Base-by-base conservation (phyloP, 495 filamentous ascomycete genomes). In the Neurospora cerealis region DNA sequence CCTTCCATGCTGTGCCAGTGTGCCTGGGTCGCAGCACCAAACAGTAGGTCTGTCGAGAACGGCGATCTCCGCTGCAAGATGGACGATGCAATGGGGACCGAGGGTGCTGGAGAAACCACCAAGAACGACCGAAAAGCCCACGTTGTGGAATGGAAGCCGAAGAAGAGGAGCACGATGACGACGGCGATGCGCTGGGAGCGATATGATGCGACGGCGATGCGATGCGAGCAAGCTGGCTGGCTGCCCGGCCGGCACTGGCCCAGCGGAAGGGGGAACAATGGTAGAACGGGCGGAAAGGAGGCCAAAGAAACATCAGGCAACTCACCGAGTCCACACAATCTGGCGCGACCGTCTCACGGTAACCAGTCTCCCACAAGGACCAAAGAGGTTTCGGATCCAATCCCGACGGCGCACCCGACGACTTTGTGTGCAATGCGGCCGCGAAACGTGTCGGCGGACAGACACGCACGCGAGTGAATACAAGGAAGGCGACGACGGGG, bases 381-480 rank as follows among this genome's bases (percentile, higher is more conserved):
- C 69, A 62, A 41, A 21, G 44, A 62, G 54, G 54, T 66, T 48
- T 72, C 69, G 74, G 62, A 69, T 36, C 71, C 71, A 70, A 74
- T n/a, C 32, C 71, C 71, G 72, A 48, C 62, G 73, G 71, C 66
- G 66, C 66, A 71, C 60, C 46, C 41, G 72, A 62, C 73, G 66
- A 66, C 15, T 66, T 37, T 54, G 71, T 60, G 70, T 46, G 69
- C 38, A 62, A 69, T 38, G 42, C 69, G 69, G 34, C 71, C 46
- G 74, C 42, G 70, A 72, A 75, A 74, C 69, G 74, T 76, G 71
- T 46, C 41, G 37, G 41, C 7, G 75, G 69, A 44, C 70, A 48
- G 34, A 71, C 39, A 71, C 39, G 37, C 70, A 60, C 39, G 34
- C 39, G 15, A 46, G 34, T n/a, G 44, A 71, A 71, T 60, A 71